Base-by-base conservation (phyloP, 306 rosid genomes). In the Acacia melanoxylon region DNA sequence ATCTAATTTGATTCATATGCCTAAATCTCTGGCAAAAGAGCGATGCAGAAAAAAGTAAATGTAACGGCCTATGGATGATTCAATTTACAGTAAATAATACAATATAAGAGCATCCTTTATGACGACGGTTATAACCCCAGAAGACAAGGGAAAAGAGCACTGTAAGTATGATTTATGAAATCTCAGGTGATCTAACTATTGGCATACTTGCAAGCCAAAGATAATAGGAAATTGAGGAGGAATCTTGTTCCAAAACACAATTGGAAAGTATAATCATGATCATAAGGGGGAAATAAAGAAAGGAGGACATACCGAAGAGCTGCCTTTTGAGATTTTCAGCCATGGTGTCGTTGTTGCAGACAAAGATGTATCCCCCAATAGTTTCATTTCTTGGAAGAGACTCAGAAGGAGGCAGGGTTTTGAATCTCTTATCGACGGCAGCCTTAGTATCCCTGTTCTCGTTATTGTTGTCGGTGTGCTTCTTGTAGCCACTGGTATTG, bases 301-400 rank as follows among this genome's bases (percentile, higher is more conserved):
- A 12, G 7, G 14, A 62, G 10, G 10, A 73, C 93, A 11, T 41
- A 93, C 99, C 99, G 66, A 95, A 95, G 12, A 95, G 91, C 91
- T 95, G 87, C 82, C 98, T 86, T 74, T 86, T 83, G 87, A 95
- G 93, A 68, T 95, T 93, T 86, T 95, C 98, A 9, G 88, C 93
- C 99, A 95, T 95, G 37, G 99, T 95, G 52, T 95, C 99, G 40
- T 95, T 95, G 87, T 93, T 95, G 87, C 99, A 95, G 83, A 95
- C 99, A 29, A 95, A 95, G 69, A 95, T 91, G 54, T 95, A 95
- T 0, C 99, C 99, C 22, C 98, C 99, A 24, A 93, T 83, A 33
- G 86, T 93, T 81, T 95, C 99, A 68, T 93, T 84, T 74, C 90
- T 85, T 0, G 98, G 97, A 2, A 95, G 86, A 42, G 97, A 88